Evolutionary conservation across 345 rosid genomes (phyloP), one percentile per base, ranked within the genome.

Genomic region (Geranium rotundifolium): DNA sequence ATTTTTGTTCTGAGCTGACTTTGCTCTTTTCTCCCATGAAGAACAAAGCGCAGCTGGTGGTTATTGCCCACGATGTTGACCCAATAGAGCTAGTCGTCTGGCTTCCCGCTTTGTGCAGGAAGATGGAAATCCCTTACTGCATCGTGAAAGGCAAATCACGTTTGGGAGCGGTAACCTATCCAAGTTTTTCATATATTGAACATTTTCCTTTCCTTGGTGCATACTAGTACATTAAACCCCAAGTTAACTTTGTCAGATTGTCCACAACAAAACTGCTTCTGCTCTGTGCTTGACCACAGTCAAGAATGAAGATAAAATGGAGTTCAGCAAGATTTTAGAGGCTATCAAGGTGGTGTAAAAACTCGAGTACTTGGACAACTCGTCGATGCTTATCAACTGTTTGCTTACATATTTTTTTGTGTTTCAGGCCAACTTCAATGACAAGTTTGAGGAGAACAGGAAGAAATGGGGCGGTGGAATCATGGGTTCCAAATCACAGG

Each of bases 391-490:
- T 2, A 31, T 31, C 3, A 31, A 31, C 37, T 31, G 4, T 4
- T 6, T 41, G 9, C 14, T 6, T 9, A 5, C 50, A 4, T 41
- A 41, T 4, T 37, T 29, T 31, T 34, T 34, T 1, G 37, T 20
- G 52, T 67, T 4, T 0, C 73, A 89, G 90, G 96, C 87, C 31
- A 84, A 83, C 73, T 86, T 86, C 34, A 82, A 82, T 3, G 90
- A 82, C 79, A 89, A 86, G 70, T 84, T 66, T 2, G 90, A 86
- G 0, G 90, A 84, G 77, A 71, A 77, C 73, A 76, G 91, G n/a
- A 86, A 86, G 78, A 89, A 77, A 73, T 89, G 93, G 91, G 93
- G 93, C 2, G 91, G 96, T 19, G 91, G 96, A 4, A 80, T 86
- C 46, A 89, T 86, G 96, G 96, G 96, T 3, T 81, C 96, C 19